A percentile compares a stretch with the other conserved stretches of the same genome.
phyloP scores from a whole-genome alignment of 176 grass and related monocot genomes.

The Dendrocalamus sinicus region DNA sequence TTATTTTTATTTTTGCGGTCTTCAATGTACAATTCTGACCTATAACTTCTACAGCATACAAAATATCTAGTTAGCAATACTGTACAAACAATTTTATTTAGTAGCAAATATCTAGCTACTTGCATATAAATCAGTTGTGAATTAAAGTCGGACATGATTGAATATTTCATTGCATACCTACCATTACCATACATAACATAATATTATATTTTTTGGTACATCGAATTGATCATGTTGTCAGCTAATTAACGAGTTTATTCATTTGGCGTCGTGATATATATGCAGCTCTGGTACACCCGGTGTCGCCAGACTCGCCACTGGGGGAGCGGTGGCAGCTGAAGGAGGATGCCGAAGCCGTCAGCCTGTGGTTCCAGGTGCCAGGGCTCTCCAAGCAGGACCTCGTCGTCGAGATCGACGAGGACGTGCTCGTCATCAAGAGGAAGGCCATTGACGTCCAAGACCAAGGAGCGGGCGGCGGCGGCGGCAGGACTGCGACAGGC shows the following conservation, averaged over 20 bases:
- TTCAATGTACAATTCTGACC: too few species aligned
- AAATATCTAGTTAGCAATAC: too few species aligned
- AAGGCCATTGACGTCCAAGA: not conserved
- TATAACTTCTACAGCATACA: too few species aligned
- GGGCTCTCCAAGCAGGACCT: conserved; percentile 38
- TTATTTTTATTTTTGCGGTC: too few species aligned
- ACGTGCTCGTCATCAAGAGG: conserved; percentile 48
- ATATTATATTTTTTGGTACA: not conserved
- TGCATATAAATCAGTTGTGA: too few species aligned
- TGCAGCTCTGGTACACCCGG: conserved; percentile 29
- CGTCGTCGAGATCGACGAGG: conserved; percentile 47
- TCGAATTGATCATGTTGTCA: not conserved
- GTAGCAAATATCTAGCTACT: too few species aligned
- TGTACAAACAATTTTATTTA: too few species aligned
- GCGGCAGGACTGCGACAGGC: not conserved
- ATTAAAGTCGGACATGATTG: too few species aligned
- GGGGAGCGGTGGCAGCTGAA: conserved; percentile 45
- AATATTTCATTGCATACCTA: too few species aligned
- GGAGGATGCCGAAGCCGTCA: not conserved
- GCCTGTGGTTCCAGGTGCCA: conserved; percentile 42
- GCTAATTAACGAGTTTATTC: not conserved
- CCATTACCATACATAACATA: too few species aligned
- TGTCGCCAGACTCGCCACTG: not conserved
- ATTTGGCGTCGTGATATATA: not conserved
- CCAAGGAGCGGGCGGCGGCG: not conserved